These are phyloP conservation scores for Blepharisma stoltei DNA, from an alignment of 73 alveolate species.

Conservation along the genomic window DNA sequence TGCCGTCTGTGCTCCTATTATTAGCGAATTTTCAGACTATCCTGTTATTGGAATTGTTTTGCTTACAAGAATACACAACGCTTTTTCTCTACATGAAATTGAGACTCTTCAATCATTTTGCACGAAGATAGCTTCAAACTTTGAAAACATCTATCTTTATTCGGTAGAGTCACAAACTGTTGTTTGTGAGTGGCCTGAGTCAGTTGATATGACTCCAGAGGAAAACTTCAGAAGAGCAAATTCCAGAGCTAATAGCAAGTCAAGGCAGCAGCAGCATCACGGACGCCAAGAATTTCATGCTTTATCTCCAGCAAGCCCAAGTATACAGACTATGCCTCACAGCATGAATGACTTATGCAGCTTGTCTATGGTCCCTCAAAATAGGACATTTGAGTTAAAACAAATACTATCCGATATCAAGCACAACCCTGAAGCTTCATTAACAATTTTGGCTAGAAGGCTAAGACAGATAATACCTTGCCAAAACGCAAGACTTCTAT, in stretches of 20 bases:
- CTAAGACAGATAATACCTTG: constrained; percentile 6
- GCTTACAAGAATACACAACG: background rate
- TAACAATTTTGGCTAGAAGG: background rate
- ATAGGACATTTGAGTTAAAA: background rate
- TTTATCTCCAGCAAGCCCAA: too few relatives aligned
- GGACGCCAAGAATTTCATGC: too few relatives aligned
- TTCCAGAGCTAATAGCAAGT: background rate
- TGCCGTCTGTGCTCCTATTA: background rate
- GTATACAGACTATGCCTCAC: too few relatives aligned
- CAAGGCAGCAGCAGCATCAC: too few relatives aligned
- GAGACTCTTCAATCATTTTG: background rate
- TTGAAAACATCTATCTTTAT: background rate
- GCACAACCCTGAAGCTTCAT: constrained; percentile 6
- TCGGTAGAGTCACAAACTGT: background rate
- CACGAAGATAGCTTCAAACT: background rate
- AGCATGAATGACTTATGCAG: too few relatives aligned
- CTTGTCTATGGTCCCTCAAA: background rate
- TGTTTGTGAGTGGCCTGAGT: too few relatives aligned
- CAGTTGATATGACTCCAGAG: constrained; percentile 13
- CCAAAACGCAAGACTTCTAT: background rate
- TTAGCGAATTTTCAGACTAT: background rate
- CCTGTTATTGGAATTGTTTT: constrained; percentile 16
- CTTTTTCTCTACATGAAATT: background rate
- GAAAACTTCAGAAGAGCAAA: constrained; percentile 3
- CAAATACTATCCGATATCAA: background rate